Evolutionary conservation across 106 monocot genomes (phyloP).

Genomic region (Ottelia alismoides): DNA sequence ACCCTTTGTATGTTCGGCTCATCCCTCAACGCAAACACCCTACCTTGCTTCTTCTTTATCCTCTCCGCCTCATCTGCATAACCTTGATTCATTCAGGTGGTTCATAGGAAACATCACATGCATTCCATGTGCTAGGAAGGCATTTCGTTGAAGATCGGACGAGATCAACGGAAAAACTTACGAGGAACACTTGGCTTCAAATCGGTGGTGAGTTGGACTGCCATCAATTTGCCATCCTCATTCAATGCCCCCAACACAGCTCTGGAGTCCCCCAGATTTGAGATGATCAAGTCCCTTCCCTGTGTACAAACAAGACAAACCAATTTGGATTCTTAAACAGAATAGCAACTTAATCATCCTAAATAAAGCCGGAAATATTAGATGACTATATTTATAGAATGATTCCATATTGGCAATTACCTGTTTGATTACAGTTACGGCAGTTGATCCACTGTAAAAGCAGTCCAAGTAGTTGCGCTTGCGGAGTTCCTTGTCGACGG

Average conservation of each 20-base stretch:
- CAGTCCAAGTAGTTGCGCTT: conserved; percentile 24
- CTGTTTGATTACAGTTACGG: conserved; percentile 75
- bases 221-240: conserved; percentile 39
- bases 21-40: conserved; percentile 54
- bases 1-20: conserved; percentile 61
- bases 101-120: too few species aligned
- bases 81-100: too few species aligned
- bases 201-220: conserved; percentile 77
- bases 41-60: conserved; percentile 62
- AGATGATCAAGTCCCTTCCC: conserved; percentile 77
- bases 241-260: conserved; percentile 51
- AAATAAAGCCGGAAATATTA: not conserved
- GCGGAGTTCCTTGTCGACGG: conserved; percentile 70
- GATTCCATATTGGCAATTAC: too few species aligned
- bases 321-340: too few species aligned
- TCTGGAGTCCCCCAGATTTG: conserved; percentile 91
- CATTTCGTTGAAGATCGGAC: too few species aligned
- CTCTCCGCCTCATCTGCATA: conserved; percentile 78
- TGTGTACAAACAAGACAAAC: conserved; percentile 11
- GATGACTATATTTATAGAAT: too few species aligned
- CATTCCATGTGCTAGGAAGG: too few species aligned
- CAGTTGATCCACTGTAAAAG: conserved; percentile 66
- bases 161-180: conserved; percentile 22
- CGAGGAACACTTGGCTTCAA: conserved; percentile 63
- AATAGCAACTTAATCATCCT: too few species aligned